A percentile compares a stretch with the other conserved stretches of the same genome.
Conservation (phyloP, 225 moss, liverwort and hornwort species). For the Pseudisothecium myosuroides region DNA sequence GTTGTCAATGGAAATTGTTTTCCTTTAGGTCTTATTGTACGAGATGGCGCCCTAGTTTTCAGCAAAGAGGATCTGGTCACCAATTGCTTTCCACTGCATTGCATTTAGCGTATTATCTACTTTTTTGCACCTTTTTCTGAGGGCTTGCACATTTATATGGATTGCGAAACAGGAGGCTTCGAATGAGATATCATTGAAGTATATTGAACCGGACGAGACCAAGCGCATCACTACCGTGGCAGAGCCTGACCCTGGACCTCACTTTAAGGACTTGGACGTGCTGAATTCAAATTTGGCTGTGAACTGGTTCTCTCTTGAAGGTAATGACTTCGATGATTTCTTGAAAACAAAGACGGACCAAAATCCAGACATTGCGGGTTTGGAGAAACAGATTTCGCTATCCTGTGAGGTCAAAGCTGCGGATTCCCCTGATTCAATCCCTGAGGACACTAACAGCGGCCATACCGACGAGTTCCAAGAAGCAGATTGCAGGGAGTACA, state of each 20-base stretch:
- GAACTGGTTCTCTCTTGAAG: conserved; percentile 10
- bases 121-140: background rate
- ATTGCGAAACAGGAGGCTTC: conserved; percentile 6
- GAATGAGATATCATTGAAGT: background rate
- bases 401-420: background rate
- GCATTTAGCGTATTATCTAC: background rate
- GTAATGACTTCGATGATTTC: background rate
- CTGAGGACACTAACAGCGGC: background rate
- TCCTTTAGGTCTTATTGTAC: background rate
- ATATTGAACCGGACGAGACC: background rate
- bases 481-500: background rate
- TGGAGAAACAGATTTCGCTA: background rate
- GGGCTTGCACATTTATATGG: background rate
- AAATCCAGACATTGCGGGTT: background rate
- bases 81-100: background rate
- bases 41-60: background rate
- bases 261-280: conserved; percentile 2
- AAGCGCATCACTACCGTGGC: background rate
- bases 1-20: background rate
- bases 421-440: background rate
- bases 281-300: conserved; percentile 1
- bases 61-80: background rate
- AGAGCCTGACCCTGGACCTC: background rate
- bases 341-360: background rate
- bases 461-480: background rate